Conservation (phyloP, 208 protist genomes). For the Wallacemonas rigidus region DNA sequence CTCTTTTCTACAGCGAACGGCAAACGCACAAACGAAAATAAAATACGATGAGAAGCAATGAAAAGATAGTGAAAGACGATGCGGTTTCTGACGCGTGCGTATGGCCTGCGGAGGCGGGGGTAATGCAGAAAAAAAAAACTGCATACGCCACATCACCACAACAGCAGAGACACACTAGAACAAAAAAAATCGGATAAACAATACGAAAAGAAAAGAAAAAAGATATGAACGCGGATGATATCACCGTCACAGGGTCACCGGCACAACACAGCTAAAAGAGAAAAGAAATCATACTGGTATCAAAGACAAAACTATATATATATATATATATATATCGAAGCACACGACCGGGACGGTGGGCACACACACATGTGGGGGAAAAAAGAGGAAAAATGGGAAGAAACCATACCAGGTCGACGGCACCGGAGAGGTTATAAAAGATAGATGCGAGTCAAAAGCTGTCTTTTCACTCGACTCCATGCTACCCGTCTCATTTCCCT, state of each 20-base stretch:
- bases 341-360: slow-evolving; percentile 5
- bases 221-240: too few relatives aligned
- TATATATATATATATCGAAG: background rate
- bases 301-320: background rate
- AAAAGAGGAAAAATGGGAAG: slow-evolving; percentile 13
- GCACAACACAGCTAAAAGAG: background rate
- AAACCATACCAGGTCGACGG: background rate
- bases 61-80: background rate
- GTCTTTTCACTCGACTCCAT: too few relatives aligned
- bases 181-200: too few relatives aligned
- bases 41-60: slow-evolving; percentile 3
- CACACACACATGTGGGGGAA: background rate
- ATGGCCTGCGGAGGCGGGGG: too few relatives aligned
- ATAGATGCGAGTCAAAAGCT: background rate
- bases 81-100: too few relatives aligned
- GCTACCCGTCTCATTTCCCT: too few relatives aligned
- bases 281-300: background rate
- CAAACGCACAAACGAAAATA: background rate
- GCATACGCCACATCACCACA: too few relatives aligned
- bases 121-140: background rate
- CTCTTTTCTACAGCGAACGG: too few relatives aligned
- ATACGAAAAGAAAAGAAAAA: too few relatives aligned
- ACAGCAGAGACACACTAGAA: too few relatives aligned
- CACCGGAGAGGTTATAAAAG: background rate
- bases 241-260: too few relatives aligned